Percentiles rank a stretch among this genome's conserved stretches.
These are phyloP conservation scores for Cymbopogon citratus DNA, from an alignment of 176 grass and related monocot species.

Conservation along the genomic window DNA sequence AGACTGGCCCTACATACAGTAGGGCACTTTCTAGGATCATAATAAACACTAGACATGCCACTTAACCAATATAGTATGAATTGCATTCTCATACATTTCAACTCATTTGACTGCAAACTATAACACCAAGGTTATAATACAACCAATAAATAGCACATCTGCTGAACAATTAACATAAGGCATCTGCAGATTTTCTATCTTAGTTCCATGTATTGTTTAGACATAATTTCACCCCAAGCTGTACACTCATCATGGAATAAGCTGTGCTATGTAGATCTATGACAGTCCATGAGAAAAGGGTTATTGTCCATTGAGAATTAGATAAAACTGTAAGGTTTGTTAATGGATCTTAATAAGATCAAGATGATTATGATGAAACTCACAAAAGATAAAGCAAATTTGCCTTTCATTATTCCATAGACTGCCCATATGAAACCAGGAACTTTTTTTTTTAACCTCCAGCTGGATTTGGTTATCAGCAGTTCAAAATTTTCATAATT, in stretches of 20 bases:
- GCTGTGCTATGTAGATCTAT: not conserved
- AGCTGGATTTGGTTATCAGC: no score
- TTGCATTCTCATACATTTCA: not conserved
- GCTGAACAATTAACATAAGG: not conserved
- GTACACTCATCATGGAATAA: conserved; percentile 3
- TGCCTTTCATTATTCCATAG: not conserved
- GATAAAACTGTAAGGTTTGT: not conserved
- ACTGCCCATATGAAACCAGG: not conserved
- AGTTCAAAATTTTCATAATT: not conserved
- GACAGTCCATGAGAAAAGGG: not conserved
- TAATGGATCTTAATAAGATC: not conserved
- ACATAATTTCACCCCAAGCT: not conserved
- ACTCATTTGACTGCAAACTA: not conserved
- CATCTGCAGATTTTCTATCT: not conserved
- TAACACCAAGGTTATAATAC: not conserved
- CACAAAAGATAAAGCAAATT: not conserved
- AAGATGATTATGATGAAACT: not conserved
- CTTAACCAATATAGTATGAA: not conserved
- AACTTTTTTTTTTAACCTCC: no score
- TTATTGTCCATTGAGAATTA: not conserved
- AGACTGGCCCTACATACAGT: not conserved
- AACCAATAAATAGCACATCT: not conserved
- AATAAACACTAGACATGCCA: not conserved
- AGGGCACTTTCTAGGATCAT: not conserved
- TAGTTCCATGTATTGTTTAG: not conserved